phyloP scores from a whole-genome alignment of 1,139 yeast species.

The Saccharomycopsis hybrid region DNA sequence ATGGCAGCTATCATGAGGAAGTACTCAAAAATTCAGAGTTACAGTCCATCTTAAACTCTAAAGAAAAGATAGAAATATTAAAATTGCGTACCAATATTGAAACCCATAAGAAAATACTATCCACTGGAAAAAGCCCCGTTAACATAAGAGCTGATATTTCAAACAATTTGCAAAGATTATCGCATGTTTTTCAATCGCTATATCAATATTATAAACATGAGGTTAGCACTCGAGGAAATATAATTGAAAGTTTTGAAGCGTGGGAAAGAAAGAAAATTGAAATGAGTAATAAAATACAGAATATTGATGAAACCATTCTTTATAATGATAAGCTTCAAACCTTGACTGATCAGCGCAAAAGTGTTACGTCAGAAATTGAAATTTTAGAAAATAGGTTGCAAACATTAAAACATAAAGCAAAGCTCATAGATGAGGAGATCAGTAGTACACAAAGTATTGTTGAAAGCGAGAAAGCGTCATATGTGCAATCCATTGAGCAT shows the following conservation, averaged over 20 bases:
- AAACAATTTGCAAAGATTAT: constrained; percentile 2
- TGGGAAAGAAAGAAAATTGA: constrained; percentile 41
- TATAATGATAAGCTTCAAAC: constrained; percentile 35
- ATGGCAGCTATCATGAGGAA: too few species aligned
- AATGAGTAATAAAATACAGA: constrained; percentile 34
- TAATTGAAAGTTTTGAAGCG: constrained; percentile 33
- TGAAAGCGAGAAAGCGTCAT: constrained; percentile 44
- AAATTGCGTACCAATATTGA: constrained; percentile 5
- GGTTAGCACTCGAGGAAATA: too few species aligned
- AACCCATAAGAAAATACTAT: constrained; percentile 9
- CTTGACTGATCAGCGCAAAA: constrained; percentile 30
- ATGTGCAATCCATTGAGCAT: constrained; percentile 36
- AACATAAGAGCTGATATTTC: constrained; percentile 5
- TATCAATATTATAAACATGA: background rate
- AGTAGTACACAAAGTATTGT: constrained; percentile 47
- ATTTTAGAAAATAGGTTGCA: constrained; percentile 36
- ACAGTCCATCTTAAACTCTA: constrained; percentile 3
- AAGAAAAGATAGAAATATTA: constrained; percentile 3
- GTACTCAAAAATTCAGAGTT: background rate
- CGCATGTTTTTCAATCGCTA: background rate
- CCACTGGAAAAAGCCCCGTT: constrained; percentile 11
- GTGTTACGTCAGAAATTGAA: constrained; percentile 32
- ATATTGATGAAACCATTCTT: constrained; percentile 42
- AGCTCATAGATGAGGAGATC: constrained; percentile 37
- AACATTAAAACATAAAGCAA: constrained; percentile 35